phyloP scores from a whole-genome alignment of 1,284 basidiomycete genomes.

The Crocinoboletus sp. region DNA sequence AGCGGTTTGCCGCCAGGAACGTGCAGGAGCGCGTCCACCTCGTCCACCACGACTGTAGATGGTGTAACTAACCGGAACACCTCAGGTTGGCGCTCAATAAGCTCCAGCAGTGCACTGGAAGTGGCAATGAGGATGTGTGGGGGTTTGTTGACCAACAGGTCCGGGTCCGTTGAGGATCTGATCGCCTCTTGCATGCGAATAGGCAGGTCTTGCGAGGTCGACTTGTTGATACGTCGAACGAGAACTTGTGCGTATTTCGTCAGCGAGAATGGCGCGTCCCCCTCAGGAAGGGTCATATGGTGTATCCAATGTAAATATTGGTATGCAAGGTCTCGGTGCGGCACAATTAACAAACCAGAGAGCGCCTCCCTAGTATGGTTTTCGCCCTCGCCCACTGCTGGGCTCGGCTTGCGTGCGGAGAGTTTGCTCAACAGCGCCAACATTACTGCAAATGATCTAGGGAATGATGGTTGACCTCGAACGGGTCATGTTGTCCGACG shows the following conservation, averaged over 20 bases:
- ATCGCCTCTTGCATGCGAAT: conserved; percentile 30
- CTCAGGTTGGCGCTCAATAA: conserved; percentile 40
- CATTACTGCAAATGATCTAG: conserved; percentile 66
- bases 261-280: conserved; percentile 31
- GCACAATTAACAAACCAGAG: conserved; percentile 61
- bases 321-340: conserved; percentile 68
- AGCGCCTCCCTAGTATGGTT: conserved; percentile 26
- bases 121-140: conserved; percentile 71
- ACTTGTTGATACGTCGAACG: conserved; percentile 37
- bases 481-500: not conserved
- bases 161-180: conserved; percentile 36
- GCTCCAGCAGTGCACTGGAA: conserved; percentile 60
- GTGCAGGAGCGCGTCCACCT: conserved; percentile 66
- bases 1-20: conserved; percentile 38
- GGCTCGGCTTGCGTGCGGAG: conserved; percentile 23
- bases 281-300: conserved; percentile 39
- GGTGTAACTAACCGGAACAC: conserved; percentile 44
- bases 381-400: not conserved
- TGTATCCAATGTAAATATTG: conserved; percentile 68
- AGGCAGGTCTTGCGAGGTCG: conserved; percentile 30
- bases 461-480: not conserved
- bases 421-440: conserved; percentile 60
- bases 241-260: conserved; percentile 54
- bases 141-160: conserved; percentile 38
- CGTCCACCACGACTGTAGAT: conserved; percentile 64